Evolutionary conservation across 495 filamentous ascomycete species (phyloP).

Genomic region (Aspergillus steynii): DNA sequence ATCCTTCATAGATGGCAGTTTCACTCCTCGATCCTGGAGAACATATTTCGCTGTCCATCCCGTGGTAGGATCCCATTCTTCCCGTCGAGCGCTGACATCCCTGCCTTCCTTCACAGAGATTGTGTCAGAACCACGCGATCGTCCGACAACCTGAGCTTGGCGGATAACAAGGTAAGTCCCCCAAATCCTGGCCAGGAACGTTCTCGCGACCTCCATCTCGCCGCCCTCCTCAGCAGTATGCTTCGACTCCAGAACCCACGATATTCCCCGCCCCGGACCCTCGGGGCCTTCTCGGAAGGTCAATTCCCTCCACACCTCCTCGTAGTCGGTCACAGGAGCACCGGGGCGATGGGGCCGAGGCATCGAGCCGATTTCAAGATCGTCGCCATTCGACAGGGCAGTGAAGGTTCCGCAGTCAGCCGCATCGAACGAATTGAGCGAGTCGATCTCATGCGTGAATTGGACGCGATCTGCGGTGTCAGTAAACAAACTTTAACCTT

Average conservation of each 20-base stretch:
- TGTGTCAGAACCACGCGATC: slow-evolving; percentile 12
- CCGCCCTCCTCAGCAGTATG: slow-evolving; percentile 22
- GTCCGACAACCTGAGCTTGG: slow-evolving; percentile 28
- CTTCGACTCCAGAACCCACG: slow-evolving; percentile 40
- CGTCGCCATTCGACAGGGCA: slow-evolving; percentile 40
- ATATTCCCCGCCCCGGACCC: slow-evolving; percentile 25
- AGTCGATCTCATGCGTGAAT: slow-evolving; percentile 46
- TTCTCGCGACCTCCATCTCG: slow-evolving; percentile 29
- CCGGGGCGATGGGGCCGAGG: slow-evolving; percentile 39
- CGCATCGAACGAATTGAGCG: slow-evolving; percentile 37
- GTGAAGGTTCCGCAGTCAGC: slow-evolving; percentile 41
- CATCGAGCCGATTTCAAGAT: slow-evolving; percentile 43
- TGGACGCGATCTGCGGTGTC: slow-evolving; percentile 29
- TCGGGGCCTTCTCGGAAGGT: slow-evolving; percentile 26
- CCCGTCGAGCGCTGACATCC: slow-evolving; percentile 38
- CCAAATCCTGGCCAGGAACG: slow-evolving; percentile 39
- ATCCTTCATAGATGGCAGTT: slow-evolving; percentile 30
- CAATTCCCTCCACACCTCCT: slow-evolving; percentile 44
- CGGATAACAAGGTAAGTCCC: slow-evolving; percentile 39
- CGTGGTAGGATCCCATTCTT: slow-evolving; percentile 30
- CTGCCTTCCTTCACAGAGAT: slow-evolving; percentile 27
- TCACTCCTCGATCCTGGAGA: slow-evolving; percentile 20
- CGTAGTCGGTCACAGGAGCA: slow-evolving; percentile 34
- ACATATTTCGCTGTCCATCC: slow-evolving; percentile 34
- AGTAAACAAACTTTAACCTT: slow-evolving; percentile 2